Evolutionary conservation across 176 grass and related monocot genomes (phyloP).

Genomic region (Carex parvula): DNA sequence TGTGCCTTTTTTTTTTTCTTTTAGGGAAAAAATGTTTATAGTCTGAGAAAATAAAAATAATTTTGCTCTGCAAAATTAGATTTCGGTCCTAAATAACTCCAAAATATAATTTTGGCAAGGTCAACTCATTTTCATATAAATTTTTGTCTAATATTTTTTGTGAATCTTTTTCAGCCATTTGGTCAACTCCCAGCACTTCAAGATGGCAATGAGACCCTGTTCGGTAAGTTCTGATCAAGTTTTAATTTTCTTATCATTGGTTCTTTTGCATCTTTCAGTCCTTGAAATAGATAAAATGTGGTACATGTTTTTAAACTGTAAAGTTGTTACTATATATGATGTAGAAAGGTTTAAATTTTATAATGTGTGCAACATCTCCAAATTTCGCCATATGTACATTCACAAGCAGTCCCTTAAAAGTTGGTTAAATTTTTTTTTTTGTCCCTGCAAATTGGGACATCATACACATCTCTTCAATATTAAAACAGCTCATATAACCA

Average conservation of each 20-base stretch:
- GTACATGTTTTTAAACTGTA: too few species aligned
- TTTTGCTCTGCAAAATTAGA: background rate
- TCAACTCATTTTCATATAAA: background rate
- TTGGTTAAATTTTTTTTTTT: too few species aligned
- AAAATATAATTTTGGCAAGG: too few species aligned
- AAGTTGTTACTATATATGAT: too few species aligned
- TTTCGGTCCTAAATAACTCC: background rate
- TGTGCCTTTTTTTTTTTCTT: background rate
- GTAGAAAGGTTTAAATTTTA: too few species aligned
- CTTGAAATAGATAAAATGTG: background rate
- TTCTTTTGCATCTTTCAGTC: background rate
- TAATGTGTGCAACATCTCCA: too few species aligned
- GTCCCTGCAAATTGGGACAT: too few species aligned
- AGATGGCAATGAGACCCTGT: constrained; percentile 60
- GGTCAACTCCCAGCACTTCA: constrained; percentile 75
- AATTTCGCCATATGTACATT: too few species aligned
- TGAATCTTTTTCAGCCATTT: constrained; percentile 56
- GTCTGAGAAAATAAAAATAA: background rate
- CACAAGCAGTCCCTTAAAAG: too few species aligned
- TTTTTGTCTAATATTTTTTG: background rate
- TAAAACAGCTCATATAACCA: background rate
- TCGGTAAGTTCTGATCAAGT: constrained; percentile 33
- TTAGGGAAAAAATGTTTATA: background rate
- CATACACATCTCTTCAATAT: too few species aligned
- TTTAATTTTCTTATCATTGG: background rate